Evolutionary conservation across 2,329 filamentous ascomycete species (phyloP).

Genomic region (Xylaria arbuscula): DNA sequence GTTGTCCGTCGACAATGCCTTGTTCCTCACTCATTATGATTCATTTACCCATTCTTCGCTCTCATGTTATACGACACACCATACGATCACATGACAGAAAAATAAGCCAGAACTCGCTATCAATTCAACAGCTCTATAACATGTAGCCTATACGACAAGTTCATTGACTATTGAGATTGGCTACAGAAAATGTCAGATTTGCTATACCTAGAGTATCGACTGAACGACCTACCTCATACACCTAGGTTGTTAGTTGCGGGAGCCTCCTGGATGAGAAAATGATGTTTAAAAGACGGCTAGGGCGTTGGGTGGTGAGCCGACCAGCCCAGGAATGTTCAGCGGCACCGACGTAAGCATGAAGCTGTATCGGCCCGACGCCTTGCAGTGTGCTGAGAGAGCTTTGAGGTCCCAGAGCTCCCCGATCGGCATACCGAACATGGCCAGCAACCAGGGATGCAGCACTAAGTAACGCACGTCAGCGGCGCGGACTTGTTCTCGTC

Average conservation of each 20-base stretch:
- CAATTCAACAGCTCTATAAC: no score
- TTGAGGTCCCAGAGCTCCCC: constrained; percentile 68
- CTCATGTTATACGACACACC: no score
- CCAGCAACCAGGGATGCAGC: constrained; percentile 61
- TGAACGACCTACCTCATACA: constrained; percentile 14
- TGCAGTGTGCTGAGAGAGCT: constrained; percentile 63
- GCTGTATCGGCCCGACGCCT: constrained; percentile 63
- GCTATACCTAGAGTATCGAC: not conserved
- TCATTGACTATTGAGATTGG: not conserved
- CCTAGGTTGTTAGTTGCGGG: no score
- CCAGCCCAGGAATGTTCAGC: constrained; percentile 65
- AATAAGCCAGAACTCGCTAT: no score
- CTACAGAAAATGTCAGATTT: not conserved
- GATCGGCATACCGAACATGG: constrained; percentile 64
- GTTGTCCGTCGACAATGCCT: no score
- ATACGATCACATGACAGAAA: no score
- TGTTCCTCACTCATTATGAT: no score
- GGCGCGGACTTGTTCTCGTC: not conserved
- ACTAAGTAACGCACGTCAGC: constrained; percentile 45
- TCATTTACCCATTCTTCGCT: no score
- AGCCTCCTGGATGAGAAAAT: no score
- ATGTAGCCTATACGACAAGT: not conserved
- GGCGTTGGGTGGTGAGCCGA: constrained; percentile 62
- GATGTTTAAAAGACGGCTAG: constrained; percentile 56
- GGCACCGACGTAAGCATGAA: constrained; percentile 72